Evolutionary conservation across 805 yeast genomes (phyloP), one percentile per base, ranked within the genome.

Genomic region (Metschnikowia baotianmanensis): DNA sequence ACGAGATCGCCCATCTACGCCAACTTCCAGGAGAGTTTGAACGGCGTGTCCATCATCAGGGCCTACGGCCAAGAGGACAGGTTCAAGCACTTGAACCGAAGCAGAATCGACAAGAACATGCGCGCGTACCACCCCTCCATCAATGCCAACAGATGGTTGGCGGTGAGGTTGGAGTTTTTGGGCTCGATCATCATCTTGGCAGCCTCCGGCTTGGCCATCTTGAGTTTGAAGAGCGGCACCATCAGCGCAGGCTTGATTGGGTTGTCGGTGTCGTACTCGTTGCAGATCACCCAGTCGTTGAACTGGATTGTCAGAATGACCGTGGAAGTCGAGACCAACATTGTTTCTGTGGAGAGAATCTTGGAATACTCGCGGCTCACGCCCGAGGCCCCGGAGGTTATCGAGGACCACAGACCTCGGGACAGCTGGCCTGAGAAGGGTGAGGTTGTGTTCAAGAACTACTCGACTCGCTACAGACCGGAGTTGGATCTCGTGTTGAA

Each of bases 261-360:
- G 72, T 73, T 93, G 54, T 83, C 96, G 17, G 85, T 93, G 54
- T 84, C 95, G 35, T 93, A 93, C 63, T 91, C 98, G 2, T 72
- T 93, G 47, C 96, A 88, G 62, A 77, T 90, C 45, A 93, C 99
- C 0, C 96, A 89, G 64, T 76, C 96, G 0, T 75, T 93, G 64
- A 90, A 89, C 63, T 90, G 97, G 96, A 87, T 93, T 64, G 98
- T 93, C 21, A 78, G 99, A 67, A 91, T 90, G 98, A 87, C 96
- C 0, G 99, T 91, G 31, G 98, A 93, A 55, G 96, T 93, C 34
- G 99, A 93, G 65, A 89, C 97, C 10, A 91, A 89, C 63, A 89
- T 91, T 67, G 98, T 93, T 28, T 86, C 96, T 15, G 96, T 93
- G 32, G 98, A 91, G 69, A 82, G 99, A 66, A 82, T 91, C 39